These are phyloP conservation scores for Aspergillus sp. DNA, from an alignment of 2,329 filamentous ascomycete species.

Conservation along the genomic window DNA sequence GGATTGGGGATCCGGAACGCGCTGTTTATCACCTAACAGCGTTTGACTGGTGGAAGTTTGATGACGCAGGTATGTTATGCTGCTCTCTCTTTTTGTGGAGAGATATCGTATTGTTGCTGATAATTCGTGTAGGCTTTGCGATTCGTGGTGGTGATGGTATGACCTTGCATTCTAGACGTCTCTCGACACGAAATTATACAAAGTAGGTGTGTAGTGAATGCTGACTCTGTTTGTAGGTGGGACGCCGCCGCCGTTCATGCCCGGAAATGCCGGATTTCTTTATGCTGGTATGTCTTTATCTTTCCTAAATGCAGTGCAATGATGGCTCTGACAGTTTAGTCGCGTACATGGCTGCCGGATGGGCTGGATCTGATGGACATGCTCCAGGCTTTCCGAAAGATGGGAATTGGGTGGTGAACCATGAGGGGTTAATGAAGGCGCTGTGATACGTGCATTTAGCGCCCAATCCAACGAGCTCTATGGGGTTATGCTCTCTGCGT, in stretches of 20 bases:
- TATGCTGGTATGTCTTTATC: conserved; percentile 15
- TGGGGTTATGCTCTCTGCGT: too few relatives aligned
- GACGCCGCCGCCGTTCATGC: conserved; percentile 24
- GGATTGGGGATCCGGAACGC: conserved; percentile 16
- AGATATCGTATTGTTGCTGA: background rate
- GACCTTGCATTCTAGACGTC: background rate
- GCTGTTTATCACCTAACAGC: conserved; percentile 20
- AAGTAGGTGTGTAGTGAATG: background rate
- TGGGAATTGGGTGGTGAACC: conserved; percentile 17
- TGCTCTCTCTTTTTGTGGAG: background rate
- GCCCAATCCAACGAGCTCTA: too few relatives aligned
- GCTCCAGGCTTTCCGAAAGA: conserved; percentile 20
- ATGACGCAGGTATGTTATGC: conserved; percentile 20
- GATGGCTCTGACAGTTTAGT: conserved; percentile 1
- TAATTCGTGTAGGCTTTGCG: conserved; percentile 16
- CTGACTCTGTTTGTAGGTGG: background rate
- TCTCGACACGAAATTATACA: too few relatives aligned
- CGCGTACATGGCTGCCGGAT: conserved; percentile 23
- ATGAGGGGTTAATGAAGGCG: conserved; percentile 20
- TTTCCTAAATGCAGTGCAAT: too few relatives aligned
- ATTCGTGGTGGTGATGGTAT: conserved; percentile 20
- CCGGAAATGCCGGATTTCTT: conserved; percentile 21
- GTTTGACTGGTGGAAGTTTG: conserved; percentile 22
- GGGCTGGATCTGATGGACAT: conserved; percentile 17
- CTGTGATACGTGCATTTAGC: background rate